These are phyloP conservation scores for Tylopilus sp. DNA, from an alignment of 768 basidiomycete species.

Conservation along the genomic window DNA sequence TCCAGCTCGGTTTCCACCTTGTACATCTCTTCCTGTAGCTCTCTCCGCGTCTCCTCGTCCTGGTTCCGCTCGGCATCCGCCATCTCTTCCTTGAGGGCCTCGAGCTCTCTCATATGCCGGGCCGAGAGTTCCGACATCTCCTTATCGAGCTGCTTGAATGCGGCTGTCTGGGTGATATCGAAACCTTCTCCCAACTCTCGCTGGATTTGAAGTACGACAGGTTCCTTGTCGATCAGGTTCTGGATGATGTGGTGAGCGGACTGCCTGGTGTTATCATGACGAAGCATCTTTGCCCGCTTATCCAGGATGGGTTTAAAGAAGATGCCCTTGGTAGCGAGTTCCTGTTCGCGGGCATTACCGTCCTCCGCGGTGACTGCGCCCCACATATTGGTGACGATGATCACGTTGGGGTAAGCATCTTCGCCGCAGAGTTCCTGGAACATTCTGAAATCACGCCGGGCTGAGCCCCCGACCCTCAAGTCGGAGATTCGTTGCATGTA, in stretches of 20 bases:
- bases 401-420: conserved; percentile 45
- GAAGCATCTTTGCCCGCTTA: conserved; percentile 40
- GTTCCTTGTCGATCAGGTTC: conserved; percentile 37
- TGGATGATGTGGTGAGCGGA: conserved; percentile 47
- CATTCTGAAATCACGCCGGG: conserved; percentile 47
- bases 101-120: conserved; percentile 45
- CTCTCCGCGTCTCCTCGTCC: conserved; percentile 46
- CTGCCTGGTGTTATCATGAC: conserved; percentile 39
- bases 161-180: conserved; percentile 51
- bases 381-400: conserved; percentile 57
- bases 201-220: conserved; percentile 50
- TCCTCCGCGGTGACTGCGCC: conserved; percentile 34
- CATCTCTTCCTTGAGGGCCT: conserved; percentile 45
- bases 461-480: conserved; percentile 45
- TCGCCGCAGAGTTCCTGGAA: conserved; percentile 54
- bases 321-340: conserved; percentile 37
- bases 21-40: conserved; percentile 39
- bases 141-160: conserved; percentile 48
- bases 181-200: conserved; percentile 47
- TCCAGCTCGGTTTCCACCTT: conserved; percentile 31
- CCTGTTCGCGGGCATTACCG: conserved; percentile 41
- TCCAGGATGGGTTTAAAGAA: conserved; percentile 53
- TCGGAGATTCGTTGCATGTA: conserved; percentile 54
- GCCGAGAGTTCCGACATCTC: conserved; percentile 47
- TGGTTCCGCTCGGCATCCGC: conserved; percentile 40